Evolutionary conservation across 2,329 filamentous ascomycete species (phyloP), one percentile per base, ranked within the genome.

Genomic region (Aspergillus thermomutatus): DNA sequence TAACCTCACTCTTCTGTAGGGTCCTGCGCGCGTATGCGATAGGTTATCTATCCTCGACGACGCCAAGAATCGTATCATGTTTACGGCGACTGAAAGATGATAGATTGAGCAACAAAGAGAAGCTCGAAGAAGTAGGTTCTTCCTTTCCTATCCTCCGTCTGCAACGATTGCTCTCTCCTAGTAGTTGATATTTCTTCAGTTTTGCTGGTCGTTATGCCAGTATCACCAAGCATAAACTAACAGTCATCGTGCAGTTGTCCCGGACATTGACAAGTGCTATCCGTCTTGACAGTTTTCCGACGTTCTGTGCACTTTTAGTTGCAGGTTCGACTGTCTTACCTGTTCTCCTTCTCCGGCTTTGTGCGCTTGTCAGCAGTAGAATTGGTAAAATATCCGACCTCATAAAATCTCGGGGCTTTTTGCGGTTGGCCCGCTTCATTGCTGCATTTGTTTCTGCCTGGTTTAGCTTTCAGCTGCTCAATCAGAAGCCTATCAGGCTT

Each of bases 301-400:
- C 80, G 3, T 82, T 80, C 58, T 83, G 81, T 65, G 82, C 76
- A 46, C 62, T 77, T 25, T 69, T 83, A 17, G 73, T 83, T 19
- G 82, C 79, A 41, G 80, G 81, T 23, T 82, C 81, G 52, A 82
- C 79, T 17, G 55, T 80, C 50, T 65, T 83, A 21, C 75, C 77
- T 19, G 53, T 67, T 21, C 57, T 70, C 19, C 64, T 68, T 56
- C 58, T 66, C 60, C 61, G 55, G 43, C 60, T 66, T 55, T 72
- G 56, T 58, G 64, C 58, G 50, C 65, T 60, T 51, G 51, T 72
- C 41, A 49, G 62, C 45, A 60, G 59, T 53, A 61, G 50, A 25
- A 53, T 61, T 53, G 56, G 62, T 41, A 58, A 56, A 7, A 66
- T 58, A 46, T n/a, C 54, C 53, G 57, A 57, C 52, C 26, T 61